Conservation (phyloP, 345 rosid species). For the Orychophragmus violaceus region DNA sequence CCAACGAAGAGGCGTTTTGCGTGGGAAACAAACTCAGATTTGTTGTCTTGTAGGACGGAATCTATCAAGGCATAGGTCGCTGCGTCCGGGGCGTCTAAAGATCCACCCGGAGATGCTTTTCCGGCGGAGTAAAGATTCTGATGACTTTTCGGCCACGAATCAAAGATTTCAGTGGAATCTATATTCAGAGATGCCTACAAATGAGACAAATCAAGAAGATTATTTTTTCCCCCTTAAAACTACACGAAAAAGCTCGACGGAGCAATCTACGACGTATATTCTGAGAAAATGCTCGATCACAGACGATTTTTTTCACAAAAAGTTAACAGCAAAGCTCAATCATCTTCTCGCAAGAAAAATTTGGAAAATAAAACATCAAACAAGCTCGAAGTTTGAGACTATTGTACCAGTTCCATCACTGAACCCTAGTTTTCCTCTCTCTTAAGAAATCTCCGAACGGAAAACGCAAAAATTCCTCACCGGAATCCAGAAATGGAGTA, state of each 20-base stretch:
- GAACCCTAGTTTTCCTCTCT: conserved; percentile 29
- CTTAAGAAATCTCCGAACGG: neutral
- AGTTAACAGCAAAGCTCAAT: neutral
- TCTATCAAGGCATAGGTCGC: conserved; percentile 28
- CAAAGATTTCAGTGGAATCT: conserved; percentile 24
- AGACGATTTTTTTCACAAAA: neutral
- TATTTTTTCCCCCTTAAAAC: neutral
- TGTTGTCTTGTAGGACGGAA: conserved; percentile 43
- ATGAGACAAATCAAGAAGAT: neutral
- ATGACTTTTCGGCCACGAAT: conserved; percentile 9
- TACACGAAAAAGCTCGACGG: neutral
- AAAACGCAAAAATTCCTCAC: neutral
- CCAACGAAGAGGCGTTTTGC: conserved; percentile 21
- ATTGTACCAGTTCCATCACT: conserved; percentile 43
- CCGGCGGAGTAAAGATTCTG: conserved; percentile 7
- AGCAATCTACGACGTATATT: neutral
- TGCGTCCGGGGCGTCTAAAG: neutral
- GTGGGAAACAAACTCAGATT: conserved; percentile 26
- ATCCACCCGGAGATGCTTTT: neutral
- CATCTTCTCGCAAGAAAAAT: neutral
- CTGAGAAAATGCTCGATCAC: neutral
- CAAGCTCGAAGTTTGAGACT: neutral
- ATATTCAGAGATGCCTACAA: conserved; percentile 31
- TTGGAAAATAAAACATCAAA: neutral
- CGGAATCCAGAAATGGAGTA: neutral